Conservation (phyloP, 2,329 filamentous ascomycete species). For the Helotiales sp. region DNA sequence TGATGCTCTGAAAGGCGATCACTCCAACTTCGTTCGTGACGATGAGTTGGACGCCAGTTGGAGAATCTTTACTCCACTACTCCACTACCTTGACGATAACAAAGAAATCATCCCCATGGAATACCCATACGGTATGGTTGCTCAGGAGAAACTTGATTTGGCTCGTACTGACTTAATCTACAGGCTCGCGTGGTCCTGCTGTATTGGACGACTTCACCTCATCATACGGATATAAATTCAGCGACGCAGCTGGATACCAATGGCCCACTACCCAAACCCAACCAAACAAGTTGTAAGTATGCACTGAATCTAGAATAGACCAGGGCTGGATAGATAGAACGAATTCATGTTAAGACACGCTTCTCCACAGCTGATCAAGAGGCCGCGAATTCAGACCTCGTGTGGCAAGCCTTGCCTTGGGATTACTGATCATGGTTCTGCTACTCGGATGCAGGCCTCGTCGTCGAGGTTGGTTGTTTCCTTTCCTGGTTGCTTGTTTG, state of each 20-base stretch:
- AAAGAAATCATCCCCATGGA: slow-evolving; percentile 99
- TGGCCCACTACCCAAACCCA: slow-evolving; percentile 80
- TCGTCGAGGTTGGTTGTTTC: not conserved
- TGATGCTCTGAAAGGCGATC: slow-evolving; percentile 96
- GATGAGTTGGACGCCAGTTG: slow-evolving; percentile 97
- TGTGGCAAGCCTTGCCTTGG: not conserved
- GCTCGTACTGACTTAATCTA: slow-evolving; percentile 5
- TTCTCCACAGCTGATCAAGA: slow-evolving; percentile 1
- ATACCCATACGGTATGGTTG: slow-evolving; percentile 83
- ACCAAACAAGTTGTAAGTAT: slow-evolving; percentile 78
- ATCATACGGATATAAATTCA: slow-evolving; percentile 98
- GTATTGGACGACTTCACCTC: slow-evolving; percentile 98
- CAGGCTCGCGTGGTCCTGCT: slow-evolving; percentile 92
- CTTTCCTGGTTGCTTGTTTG: not conserved
- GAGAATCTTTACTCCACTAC: slow-evolving; percentile 96
- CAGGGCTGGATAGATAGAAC: slow-evolving; percentile 22
- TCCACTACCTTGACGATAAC: slow-evolving; percentile 98
- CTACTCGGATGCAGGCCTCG: not conserved
- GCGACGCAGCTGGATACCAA: slow-evolving; percentile 88
- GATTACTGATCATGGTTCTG: not conserved
- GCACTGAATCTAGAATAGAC: slow-evolving; percentile 16
- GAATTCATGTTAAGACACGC: slow-evolving; percentile 13
- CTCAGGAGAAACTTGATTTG: not conserved
- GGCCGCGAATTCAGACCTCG: not conserved
- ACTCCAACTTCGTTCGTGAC: slow-evolving; percentile 98